Evolutionary conservation across 768 basidiomycete species (phyloP), one percentile per base, ranked within the genome.

Genomic region (Coprinopsis marcescibilis): DNA sequence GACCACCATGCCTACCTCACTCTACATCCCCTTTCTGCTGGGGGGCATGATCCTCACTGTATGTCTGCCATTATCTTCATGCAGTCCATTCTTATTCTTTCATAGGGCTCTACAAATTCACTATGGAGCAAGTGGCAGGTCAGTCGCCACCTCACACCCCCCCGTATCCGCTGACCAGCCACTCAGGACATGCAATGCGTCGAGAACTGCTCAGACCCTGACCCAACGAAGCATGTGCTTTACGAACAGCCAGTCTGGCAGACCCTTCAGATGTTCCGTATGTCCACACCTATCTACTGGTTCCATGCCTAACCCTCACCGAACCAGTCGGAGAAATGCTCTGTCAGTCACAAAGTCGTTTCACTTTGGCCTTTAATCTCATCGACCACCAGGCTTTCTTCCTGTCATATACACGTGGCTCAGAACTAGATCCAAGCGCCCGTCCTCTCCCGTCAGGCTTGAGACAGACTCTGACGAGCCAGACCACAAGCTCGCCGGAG

Each of bases 171-270:
- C 20, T 36, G 35, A 35, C 39, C 25, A 27, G 26, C 50, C 25
- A 43, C 49, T 11, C 51, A 87, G 83, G 95, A 98, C 63, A 95
- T 96, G 89, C 91, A 96, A 81, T 98, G 95, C 60, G 94, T 97
- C 35, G 91, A 91, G 74, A 88, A 94, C 64, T 98, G 95, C 63
- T 62, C 63, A 38, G 75, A 83, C 53, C 76, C 77, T 29, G 70
- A 89, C 63, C 76, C 82, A 2, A 51, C 58, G 2, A 69, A 70
- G 27, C 80, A 77, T 45, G 73, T 92, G 40, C 75, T 89, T 24
- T 98, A 88, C 62, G 93, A 97, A 59, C 95, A 97, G 63, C 93
- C 92, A 3, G 90, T 95, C 20, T 88, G 90, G 87, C 89, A 92
- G 65, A 89, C 81, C 12, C 75, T 91, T 32, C 87, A 89, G 64